phyloP scores from a whole-genome alignment of 805 yeast genomes.

The Lachancea kluyveri region DNA sequence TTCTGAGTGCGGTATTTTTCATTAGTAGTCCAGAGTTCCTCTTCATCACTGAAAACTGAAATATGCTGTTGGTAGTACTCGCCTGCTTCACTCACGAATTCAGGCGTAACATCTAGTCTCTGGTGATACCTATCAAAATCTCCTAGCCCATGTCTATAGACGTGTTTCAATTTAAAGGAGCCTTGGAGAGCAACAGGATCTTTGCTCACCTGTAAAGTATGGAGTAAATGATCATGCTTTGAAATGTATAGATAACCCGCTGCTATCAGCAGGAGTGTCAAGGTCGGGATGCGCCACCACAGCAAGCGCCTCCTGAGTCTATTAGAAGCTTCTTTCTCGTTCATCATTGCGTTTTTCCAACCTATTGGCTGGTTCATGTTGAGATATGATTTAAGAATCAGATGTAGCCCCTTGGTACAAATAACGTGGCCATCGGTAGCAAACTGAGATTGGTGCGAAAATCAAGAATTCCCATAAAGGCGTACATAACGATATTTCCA shows the following conservation, averaged over 20 bases:
- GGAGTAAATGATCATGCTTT: too few species aligned
- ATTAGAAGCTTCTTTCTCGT: slow-evolving; percentile 1
- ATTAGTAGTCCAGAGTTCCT: slow-evolving; percentile 20
- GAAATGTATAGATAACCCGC: too few species aligned
- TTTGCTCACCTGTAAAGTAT: slow-evolving; percentile 1
- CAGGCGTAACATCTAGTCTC: slow-evolving; percentile 16
- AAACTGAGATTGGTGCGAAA: too few species aligned
- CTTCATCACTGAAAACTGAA: slow-evolving; percentile 3
- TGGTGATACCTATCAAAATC: slow-evolving; percentile 11
- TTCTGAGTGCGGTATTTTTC: slow-evolving; percentile 11
- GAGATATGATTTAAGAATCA: too few species aligned
- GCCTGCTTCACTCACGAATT: slow-evolving; percentile 14
- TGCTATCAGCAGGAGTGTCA: background rate
- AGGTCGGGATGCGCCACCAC: background rate
- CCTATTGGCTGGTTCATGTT: too few species aligned
- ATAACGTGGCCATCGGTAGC: too few species aligned
- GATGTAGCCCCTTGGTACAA: too few species aligned
- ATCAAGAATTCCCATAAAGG: too few species aligned
- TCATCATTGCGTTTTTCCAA: slow-evolving; percentile 4
- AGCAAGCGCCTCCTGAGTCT: slow-evolving; percentile 1
- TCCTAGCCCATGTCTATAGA: slow-evolving; percentile 24
- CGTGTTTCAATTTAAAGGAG: slow-evolving; percentile 16
- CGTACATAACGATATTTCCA: too few species aligned
- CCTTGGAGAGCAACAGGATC: background rate
- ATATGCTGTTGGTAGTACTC: slow-evolving; percentile 9